Evolutionary conservation across 2,329 filamentous ascomycete species (phyloP).

Genomic region (Pseudogymnoascus sp.): DNA sequence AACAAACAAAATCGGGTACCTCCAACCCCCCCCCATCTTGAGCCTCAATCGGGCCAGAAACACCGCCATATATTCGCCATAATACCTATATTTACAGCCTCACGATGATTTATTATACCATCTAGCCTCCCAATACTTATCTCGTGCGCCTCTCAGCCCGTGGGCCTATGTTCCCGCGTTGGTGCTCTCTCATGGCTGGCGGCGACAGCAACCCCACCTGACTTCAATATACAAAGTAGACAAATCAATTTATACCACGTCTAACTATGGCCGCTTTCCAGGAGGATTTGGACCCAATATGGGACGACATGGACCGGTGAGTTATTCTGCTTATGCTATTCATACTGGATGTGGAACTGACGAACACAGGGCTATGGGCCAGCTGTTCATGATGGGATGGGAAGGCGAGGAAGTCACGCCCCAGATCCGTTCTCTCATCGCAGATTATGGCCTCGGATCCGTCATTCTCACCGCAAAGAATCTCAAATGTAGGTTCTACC

Average conservation of each 20-base stretch:
- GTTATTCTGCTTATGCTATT: slow-evolving; percentile 22
- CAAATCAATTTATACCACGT: slow-evolving; percentile 21
- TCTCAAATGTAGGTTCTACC: slow-evolving; percentile 60
- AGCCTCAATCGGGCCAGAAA: not conserved
- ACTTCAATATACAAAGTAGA: slow-evolving; percentile 23
- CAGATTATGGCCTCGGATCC: slow-evolving; percentile 79
- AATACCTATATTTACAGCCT: not conserved
- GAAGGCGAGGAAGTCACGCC: slow-evolving; percentile 77
- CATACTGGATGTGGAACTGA: not conserved
- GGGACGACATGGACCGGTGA: slow-evolving; percentile 24
- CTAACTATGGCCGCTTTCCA: slow-evolving; percentile 35
- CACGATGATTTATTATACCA: slow-evolving; percentile 1
- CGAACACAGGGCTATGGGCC: slow-evolving; percentile 56
- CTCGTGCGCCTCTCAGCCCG: not conserved
- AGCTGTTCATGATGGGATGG: slow-evolving; percentile 77
- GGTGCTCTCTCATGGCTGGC: not conserved
- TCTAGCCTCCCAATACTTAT: not conserved
- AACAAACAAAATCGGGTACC: not conserved
- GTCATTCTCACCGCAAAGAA: slow-evolving; percentile 81
- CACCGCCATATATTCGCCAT: not conserved
- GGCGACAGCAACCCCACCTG: slow-evolving; percentile 4
- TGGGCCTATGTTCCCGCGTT: not conserved
- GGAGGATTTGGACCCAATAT: slow-evolving; percentile 48
- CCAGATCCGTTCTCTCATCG: slow-evolving; percentile 72
- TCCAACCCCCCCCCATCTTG: not conserved